Conservation (phyloP, 768 basidiomycete species). For the Lentinula raphanica region DNA sequence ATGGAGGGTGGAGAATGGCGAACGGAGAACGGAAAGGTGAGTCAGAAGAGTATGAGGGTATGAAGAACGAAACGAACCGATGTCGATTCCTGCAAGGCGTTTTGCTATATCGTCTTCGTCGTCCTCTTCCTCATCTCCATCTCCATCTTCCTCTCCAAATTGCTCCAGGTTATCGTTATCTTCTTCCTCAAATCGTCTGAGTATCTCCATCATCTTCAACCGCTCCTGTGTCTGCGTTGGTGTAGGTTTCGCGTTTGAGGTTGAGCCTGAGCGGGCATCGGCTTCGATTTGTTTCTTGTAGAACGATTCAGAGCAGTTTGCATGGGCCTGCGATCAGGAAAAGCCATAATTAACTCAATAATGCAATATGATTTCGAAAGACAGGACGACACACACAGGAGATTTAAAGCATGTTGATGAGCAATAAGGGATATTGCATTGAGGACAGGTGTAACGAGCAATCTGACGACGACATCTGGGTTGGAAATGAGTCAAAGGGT, state of each 20-base stretch:
- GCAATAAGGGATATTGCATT: conserved; percentile 79
- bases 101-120: conserved; percentile 37
- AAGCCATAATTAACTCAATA: conserved; percentile 1
- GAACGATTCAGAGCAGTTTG: conserved; percentile 76
- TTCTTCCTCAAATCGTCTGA: conserved; percentile 72
- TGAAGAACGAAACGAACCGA: conserved; percentile 40
- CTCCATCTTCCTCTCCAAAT: conserved; percentile 14
- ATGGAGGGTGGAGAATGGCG: no score
- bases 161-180: conserved; percentile 34
- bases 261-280: conserved; percentile 50
- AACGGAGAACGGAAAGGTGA: background rate
- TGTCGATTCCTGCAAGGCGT: conserved; percentile 52
- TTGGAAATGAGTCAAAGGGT: background rate
- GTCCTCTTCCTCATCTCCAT: conserved; percentile 23
- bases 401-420: conserved; percentile 76
- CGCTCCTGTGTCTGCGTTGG: no score
- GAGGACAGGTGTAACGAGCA: conserved; percentile 77
- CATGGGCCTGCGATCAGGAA: conserved; percentile 44
- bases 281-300: conserved; percentile 70
- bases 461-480: conserved; percentile 69
- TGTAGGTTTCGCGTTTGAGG: conserved; percentile 41
- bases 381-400: conserved; percentile 39
- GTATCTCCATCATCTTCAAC: conserved; percentile 59
- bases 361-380: no score
- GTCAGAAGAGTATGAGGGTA: background rate